These are phyloP conservation scores for Venturia pyrina DNA, from an alignment of 2,329 filamentous ascomycete genomes.

Conservation along the genomic window DNA sequence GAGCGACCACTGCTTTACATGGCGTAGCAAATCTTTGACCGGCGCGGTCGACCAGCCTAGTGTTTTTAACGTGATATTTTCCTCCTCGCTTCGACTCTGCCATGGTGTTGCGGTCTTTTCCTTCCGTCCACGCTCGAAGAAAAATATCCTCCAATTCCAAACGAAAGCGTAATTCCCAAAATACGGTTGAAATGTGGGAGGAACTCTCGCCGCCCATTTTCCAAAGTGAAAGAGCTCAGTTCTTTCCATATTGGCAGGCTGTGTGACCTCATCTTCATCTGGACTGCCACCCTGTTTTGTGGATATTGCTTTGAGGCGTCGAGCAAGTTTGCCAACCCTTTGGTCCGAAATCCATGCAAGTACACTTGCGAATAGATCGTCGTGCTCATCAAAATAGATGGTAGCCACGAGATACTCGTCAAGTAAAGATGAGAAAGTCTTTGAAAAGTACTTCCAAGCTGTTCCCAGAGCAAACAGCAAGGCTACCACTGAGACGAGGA, in stretches of 20 bases:
- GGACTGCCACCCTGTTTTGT: conserved; percentile 23
- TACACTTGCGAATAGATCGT: conserved; percentile 33
- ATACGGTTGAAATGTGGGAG: conserved; percentile 40
- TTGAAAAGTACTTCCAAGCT: conserved; percentile 27
- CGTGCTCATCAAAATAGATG: conserved; percentile 35
- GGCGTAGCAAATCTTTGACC: conserved; percentile 36
- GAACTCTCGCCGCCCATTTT: conserved; percentile 37
- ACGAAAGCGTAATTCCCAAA: conserved; percentile 36
- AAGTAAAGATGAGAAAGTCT: conserved; percentile 23
- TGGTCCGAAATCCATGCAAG: conserved; percentile 36
- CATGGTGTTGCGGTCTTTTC: conserved; percentile 15
- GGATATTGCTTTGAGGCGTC: conserved; percentile 32
- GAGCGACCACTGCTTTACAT: conserved; percentile 35
- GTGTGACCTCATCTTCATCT: conserved; percentile 24
- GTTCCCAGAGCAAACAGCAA: conserved; percentile 32
- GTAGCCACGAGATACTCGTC: conserved; percentile 30
- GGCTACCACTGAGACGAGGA: conserved; percentile 34
- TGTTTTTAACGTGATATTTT: conserved; percentile 36
- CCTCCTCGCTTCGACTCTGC: conserved; percentile 24
- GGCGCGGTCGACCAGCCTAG: conserved; percentile 38
- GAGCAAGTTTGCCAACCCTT: conserved; percentile 25
- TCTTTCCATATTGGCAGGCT: conserved; percentile 26
- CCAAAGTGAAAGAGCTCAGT: conserved; percentile 39
- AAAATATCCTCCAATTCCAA: conserved; percentile 30
- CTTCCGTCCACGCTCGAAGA: conserved; percentile 30